Base-by-base conservation (phyloP, 495 filamentous ascomycete species). In the Neurospora sp. region DNA sequence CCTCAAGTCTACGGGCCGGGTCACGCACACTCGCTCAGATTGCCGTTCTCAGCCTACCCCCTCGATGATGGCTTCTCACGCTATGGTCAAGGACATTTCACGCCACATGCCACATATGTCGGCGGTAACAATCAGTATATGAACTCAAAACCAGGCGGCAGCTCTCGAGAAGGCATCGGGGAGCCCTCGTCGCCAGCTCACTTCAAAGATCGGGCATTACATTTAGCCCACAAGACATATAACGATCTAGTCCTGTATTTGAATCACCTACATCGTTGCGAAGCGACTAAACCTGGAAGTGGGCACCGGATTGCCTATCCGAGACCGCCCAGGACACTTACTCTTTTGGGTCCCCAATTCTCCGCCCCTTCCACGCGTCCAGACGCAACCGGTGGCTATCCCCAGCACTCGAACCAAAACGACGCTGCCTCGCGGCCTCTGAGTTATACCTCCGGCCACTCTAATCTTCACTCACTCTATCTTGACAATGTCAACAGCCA, bases 201-300 rank as follows among this genome's bases (percentile, higher is more conserved):
- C 75, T 94, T 92, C 79, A 92, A 92, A 75, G 95, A 98, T 79
- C 92, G 91, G 75, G 89, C 91, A 7, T 85, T 97, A 62, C 86
- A 90, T 18, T 94, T 92, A 89, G 96, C 96, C 39, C 93, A 98
- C 79, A 87, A 88, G 70, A 89, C 95, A 31, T 98, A 99, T 82
- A 89, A 94, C 44, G 93, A 97, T 76, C 88, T 99, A 4, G 83
- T 98, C 31, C 84, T 90, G 11, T 92, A 89, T 72, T 87, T 97
- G 10, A 90, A 95, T 69, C 88, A 90, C 72, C 86, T 81, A 11
- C 75, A 82, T 18, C 79, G 79, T 40, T 79, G 77, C 76, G 74
- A 69, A 70, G 69, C 20, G 73, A 79, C 7, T 75, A 78, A 27
- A 66, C 74, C 8, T 72, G 80, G 35, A 77, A 76, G 40, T 27